Percentiles rank a stretch among this genome's conserved stretches.
Evolutionary conservation across 2,329 filamentous ascomycete species (phyloP).

Genomic region (Emmonsia crescens): DNA sequence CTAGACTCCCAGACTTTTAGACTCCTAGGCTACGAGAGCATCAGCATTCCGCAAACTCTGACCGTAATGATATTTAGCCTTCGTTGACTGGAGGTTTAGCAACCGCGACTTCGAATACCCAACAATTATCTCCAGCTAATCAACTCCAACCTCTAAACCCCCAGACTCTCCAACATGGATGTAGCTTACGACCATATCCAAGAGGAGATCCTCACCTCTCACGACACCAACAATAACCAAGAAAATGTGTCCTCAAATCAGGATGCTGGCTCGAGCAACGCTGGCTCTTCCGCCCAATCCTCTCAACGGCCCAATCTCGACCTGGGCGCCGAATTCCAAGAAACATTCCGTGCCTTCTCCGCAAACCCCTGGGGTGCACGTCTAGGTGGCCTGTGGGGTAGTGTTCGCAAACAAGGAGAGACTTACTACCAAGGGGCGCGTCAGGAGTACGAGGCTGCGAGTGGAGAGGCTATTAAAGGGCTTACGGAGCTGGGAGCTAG

Average conservation of each 20-base stretch:
- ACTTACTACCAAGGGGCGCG: constrained; percentile 73
- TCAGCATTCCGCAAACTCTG: background rate
- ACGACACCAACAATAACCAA: constrained; percentile 38
- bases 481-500: constrained; percentile 58
- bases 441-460: constrained; percentile 70
- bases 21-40: background rate
- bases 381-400: constrained; percentile 80
- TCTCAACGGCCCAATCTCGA: constrained; percentile 34
- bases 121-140: background rate
- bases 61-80: background rate
- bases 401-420: constrained; percentile 89
- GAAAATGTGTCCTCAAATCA: constrained; percentile 29
- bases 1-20: background rate
- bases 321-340: constrained; percentile 80
- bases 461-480: constrained; percentile 71
- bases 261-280: constrained; percentile 37
- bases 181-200: constrained; percentile 94
- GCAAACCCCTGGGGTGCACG: constrained; percentile 81
- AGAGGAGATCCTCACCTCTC: constrained; percentile 59
- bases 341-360: constrained; percentile 89
- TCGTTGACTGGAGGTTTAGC: background rate
- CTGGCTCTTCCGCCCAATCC: constrained; percentile 25
- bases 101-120: background rate
- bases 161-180: constrained; percentile 56
- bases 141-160: background rate